phyloP scores from a whole-genome alignment of 768 basidiomycete species.

The Suillus hirtellus region DNA sequence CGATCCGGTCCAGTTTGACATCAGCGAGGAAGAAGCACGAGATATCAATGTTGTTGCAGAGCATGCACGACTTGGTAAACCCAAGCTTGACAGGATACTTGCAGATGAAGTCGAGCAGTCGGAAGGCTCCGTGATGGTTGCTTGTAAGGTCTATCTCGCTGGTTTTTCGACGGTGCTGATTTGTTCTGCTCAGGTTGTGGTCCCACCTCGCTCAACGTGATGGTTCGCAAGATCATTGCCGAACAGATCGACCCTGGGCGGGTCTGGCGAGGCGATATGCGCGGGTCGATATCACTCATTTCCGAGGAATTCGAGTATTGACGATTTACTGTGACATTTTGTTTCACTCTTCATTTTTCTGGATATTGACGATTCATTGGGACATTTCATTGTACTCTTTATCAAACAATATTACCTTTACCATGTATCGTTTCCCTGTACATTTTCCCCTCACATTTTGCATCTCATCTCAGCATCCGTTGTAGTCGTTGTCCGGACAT shows the following conservation, averaged over 20 bases:
- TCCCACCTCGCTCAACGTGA: slow-evolving; percentile 64
- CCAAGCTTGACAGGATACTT: slow-evolving; percentile 60
- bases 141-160: slow-evolving; percentile 51
- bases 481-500: background rate
- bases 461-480: background rate
- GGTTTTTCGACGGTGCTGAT: background rate
- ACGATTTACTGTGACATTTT: slow-evolving; percentile 15
- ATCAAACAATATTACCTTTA: background rate
- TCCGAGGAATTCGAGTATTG: slow-evolving; percentile 71
- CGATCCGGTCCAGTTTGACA: slow-evolving; percentile 36
- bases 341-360: background rate
- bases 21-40: slow-evolving; percentile 57
- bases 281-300: slow-evolving; percentile 59
- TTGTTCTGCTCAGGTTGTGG: slow-evolving; percentile 58
- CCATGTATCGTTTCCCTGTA: background rate
- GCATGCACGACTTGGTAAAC: slow-evolving; percentile 64
- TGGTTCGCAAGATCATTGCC: slow-evolving; percentile 66
- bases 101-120: slow-evolving; percentile 63
- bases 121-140: slow-evolving; percentile 60
- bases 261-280: slow-evolving; percentile 54
- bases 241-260: slow-evolving; percentile 56
- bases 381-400: background rate
- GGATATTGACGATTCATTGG: slow-evolving; percentile 42
- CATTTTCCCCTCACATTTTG: background rate
- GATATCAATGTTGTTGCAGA: slow-evolving; percentile 64